These are phyloP conservation scores for Gracilaria domingensis DNA, from an alignment of 23 red algal species.

Conservation along the genomic window DNA sequence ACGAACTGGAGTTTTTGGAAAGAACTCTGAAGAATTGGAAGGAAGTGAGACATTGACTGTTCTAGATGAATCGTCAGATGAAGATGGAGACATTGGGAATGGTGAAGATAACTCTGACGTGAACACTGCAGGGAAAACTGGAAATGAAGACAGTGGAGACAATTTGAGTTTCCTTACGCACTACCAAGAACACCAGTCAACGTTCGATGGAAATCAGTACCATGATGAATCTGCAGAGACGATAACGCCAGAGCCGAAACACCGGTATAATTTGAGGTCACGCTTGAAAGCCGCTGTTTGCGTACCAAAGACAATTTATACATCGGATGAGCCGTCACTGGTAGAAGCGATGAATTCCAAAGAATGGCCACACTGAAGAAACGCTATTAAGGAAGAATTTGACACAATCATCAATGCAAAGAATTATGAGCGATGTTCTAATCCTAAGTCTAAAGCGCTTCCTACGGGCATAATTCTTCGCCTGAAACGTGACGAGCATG, in stretches of 20 bases:
- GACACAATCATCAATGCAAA: neutral
- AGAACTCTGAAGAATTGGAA: no score
- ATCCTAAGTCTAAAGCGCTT: neutral
- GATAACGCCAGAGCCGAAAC: neutral
- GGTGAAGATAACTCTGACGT: no score
- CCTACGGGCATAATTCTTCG: conserved; percentile 37
- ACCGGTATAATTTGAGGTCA: neutral
- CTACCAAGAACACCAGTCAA: conserved; percentile 9
- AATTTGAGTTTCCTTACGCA: neutral
- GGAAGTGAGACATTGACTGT: no score
- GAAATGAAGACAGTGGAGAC: no score
- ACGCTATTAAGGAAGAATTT: conserved; percentile 51
- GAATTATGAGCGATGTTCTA: neutral
- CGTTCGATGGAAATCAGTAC: neutral
- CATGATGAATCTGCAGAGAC: neutral
- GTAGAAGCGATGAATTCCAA: neutral
- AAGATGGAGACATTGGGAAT: no score
- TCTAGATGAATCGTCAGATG: no score
- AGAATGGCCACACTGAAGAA: conserved; percentile 34
- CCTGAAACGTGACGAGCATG: conserved; percentile 51
- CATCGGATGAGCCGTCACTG: conserved; percentile 18
- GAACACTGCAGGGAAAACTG: no score
- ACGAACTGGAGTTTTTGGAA: no score
- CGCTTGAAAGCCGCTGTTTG: neutral
- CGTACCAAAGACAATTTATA: neutral